Base-by-base conservation (phyloP, 495 filamentous ascomycete genomes). In the Penicillium dipodomyicola region DNA sequence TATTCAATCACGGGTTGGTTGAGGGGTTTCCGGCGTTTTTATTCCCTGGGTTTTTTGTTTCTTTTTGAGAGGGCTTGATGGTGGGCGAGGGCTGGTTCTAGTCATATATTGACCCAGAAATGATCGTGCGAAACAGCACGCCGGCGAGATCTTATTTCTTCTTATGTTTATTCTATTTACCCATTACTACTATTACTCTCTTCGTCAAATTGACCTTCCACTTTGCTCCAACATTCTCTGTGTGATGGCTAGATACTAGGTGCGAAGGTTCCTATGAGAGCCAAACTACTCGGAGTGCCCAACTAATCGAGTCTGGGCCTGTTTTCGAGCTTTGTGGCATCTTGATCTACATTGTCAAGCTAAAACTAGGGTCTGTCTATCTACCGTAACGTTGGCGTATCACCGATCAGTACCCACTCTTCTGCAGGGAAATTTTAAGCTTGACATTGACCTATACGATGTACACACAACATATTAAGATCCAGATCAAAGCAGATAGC, bases 21-120 rank as follows among this genome's bases (percentile, higher is more conserved):
- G 72, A 68, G 72, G 72, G 74, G 73, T 75, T 74, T 71, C 58
- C 52, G 73, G 73, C 73, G 73, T 77, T 77, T 42, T 61, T 60
- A 56, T 57, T 59, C 56, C 58, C 57, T 51, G 65, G 65, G 58
- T 60, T 62, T 61, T 61, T 52, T 60, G 49, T 51, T 60, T 62
- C 41, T 67, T 61, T 62, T 63, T 48, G 62, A 62, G 64, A 64
- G 67, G 65, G 64, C 68, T 64, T 65, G 58, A 60, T 63, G 65
- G 62, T 52, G 37, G 50, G 39, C 50, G 57, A 47, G 52, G 52
- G 52, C 52, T 45, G 52, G 41, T 32, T 68, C 57, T 70, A 48
- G 55, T 57, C 43, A 58, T 42, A 49, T 35, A 59, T 53, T 41
- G 43, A 47, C 33, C 43, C 49, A 48, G 45, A 52, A 22, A 32